Evolutionary conservation across 1,284 basidiomycete genomes (phyloP), one percentile per base, ranked within the genome.

Genomic region (Heliocybe sulcata): DNA sequence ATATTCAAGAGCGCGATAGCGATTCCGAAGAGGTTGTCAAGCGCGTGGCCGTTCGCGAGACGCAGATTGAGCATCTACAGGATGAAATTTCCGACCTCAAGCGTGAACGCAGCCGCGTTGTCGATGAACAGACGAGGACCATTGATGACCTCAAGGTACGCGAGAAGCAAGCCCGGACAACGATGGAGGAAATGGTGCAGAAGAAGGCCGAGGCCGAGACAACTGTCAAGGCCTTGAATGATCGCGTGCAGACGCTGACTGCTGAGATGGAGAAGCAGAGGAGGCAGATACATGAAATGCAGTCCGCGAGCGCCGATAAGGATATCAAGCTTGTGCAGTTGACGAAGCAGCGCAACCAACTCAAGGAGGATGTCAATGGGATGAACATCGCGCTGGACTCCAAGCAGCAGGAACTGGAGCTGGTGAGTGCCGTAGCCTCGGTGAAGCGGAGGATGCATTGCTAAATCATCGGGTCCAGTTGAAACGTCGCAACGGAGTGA

Each of bases 321-420:
- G 92, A 94, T 58, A 78, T 94, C 45, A 84, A 83, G 61, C 77
- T 95, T 25, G 73, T 82, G n/a, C 87, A 90, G 61, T 68, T 91
- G 52, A 76, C 77, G 55, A 87, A 87, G 66, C 79, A 87, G 61
- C 77, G 80, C 33, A 72, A 76, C 0, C 79, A 86, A 64, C 79
- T 89, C 56, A 84, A 84, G 64, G 89, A 93, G 53, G 92, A 93
- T 66, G 70, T 89, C 45, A 72, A 81, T 54, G 87, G 90, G 35
- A 71, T 94, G 59, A 93, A 93, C 63, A 89, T 92, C 45, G 92
- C 91, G 0, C 69, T 94, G 57, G 90, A 93, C 67, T 85, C 90
- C 22, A 94, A 94, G 70, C 92, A 94, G 64, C 90, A 93, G 65
- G 92, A 94, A 66, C 73, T 95, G 23, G 91, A 94, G 65, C 66